Evolutionary conservation across 2,329 filamentous ascomycete species (phyloP).

Genomic region (Botryotinia globosa): DNA sequence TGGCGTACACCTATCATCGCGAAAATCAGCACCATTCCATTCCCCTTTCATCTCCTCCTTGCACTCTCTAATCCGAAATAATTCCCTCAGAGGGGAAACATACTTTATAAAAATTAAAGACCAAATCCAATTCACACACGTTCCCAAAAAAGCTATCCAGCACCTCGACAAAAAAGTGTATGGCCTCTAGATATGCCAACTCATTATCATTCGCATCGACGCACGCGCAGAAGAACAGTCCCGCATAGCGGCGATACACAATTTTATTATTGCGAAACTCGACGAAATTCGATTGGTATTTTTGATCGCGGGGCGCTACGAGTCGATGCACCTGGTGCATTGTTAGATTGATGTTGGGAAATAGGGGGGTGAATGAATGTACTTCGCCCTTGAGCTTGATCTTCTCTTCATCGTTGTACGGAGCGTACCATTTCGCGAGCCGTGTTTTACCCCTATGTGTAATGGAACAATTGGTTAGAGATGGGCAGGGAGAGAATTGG

Average conservation of each 20-base stretch:
- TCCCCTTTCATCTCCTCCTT: neutral
- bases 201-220: constrained; percentile 99
- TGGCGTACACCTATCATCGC: constrained; percentile 77
- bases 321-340: constrained; percentile 81
- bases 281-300: constrained; percentile 99
- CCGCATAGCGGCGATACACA: constrained; percentile 94
- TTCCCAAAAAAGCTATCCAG: constrained; percentile 98
- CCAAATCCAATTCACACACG: constrained; percentile 94
- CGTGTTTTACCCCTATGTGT: constrained; percentile 87
- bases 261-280: constrained; percentile 94
- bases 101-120: constrained; percentile 72
- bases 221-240: constrained; percentile 98
- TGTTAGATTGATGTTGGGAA: neutral
- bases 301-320: constrained; percentile 95
- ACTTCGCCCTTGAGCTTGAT: constrained; percentile 98
- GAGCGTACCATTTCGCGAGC: constrained; percentile 97
- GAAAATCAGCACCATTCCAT: constrained; percentile 6
- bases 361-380: constrained; percentile 32
- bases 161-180: constrained; percentile 99
- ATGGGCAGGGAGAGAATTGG: neutral
- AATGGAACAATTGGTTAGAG: neutral
- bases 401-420: constrained; percentile 98
- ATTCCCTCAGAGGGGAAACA: constrained; percentile 12
- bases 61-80: neutral
- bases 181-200: constrained; percentile 91